phyloP scores from a whole-genome alignment of 345 rosid genomes.

The Brassica napus region DNA sequence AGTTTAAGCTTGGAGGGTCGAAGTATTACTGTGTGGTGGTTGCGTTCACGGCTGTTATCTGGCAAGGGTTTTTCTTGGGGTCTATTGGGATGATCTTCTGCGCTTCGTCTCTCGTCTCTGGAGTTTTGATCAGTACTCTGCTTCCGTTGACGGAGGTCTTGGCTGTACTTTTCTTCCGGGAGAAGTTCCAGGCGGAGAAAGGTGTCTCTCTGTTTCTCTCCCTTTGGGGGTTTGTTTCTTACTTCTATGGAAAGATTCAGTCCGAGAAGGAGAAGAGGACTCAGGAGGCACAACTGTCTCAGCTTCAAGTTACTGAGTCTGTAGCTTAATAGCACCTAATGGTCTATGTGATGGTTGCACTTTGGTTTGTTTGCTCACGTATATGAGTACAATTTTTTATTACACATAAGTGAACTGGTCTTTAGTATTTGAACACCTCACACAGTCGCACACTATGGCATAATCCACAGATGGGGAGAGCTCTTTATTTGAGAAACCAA shows the following conservation, averaged over 20 bases:
- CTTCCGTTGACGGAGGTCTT: slow-evolving; percentile 63
- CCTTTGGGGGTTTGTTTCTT: slow-evolving; percentile 71
- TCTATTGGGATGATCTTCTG: slow-evolving; percentile 51
- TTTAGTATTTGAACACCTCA: background rate
- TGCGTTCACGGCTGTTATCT: slow-evolving; percentile 39
- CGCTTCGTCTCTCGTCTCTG: slow-evolving; percentile 59
- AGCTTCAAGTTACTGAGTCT: slow-evolving; percentile 26
- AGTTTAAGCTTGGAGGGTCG: slow-evolving; percentile 50
- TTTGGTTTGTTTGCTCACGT: background rate
- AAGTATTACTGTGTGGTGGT: slow-evolving; percentile 47
- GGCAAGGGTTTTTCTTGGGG: slow-evolving; percentile 63
- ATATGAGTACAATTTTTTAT: background rate
- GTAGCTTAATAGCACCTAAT: slow-evolving; percentile 1
- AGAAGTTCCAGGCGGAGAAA: slow-evolving; percentile 65
- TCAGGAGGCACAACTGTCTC: slow-evolving; percentile 22
- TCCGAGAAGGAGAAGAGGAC: background rate
- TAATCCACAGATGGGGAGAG: background rate
- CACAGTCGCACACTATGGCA: background rate
- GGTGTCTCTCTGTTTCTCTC: slow-evolving; percentile 65
- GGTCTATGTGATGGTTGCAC: background rate
- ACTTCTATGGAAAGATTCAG: slow-evolving; percentile 62
- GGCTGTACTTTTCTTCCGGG: slow-evolving; percentile 58
- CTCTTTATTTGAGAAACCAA: slow-evolving; percentile 2
- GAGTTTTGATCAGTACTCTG: slow-evolving; percentile 42
- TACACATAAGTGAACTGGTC: background rate